Conservation (phyloP, 2,329 filamentous ascomycete species). For the Colletotrichum tofieldiae region DNA sequence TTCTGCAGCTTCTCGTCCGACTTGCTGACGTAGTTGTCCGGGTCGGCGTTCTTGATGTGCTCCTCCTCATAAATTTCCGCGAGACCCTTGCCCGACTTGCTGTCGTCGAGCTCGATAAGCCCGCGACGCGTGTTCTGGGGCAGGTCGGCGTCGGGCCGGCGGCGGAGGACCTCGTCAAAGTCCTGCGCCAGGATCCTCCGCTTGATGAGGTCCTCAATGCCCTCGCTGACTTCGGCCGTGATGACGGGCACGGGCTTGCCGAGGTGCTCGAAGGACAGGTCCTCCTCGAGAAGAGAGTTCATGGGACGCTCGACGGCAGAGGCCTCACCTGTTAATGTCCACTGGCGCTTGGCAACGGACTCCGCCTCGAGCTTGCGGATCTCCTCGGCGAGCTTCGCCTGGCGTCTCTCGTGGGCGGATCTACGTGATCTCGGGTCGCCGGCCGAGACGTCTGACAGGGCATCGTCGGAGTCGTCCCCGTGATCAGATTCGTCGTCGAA, state of each 20-base stretch:
- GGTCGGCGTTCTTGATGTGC: slow-evolving; percentile 83
- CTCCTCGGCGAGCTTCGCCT: slow-evolving; percentile 88
- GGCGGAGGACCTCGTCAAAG: slow-evolving; percentile 91
- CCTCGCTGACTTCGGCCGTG: slow-evolving; percentile 90
- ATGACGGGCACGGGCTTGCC: slow-evolving; percentile 97
- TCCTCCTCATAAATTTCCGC: slow-evolving; percentile 97
- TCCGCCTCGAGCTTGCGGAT: slow-evolving; percentile 92
- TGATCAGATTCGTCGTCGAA: slow-evolving; percentile 84
- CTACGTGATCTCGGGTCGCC: slow-evolving; percentile 80
- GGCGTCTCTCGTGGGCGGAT: slow-evolving; percentile 89
- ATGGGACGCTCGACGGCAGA: slow-evolving; percentile 84
- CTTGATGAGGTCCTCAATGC: slow-evolving; percentile 95
- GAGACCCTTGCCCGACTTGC: slow-evolving; percentile 87
- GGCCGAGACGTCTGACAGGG: slow-evolving; percentile 76
- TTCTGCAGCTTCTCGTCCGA: slow-evolving; percentile 86
- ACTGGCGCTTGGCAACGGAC: slow-evolving; percentile 90
- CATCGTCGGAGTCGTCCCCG: slow-evolving; percentile 74
- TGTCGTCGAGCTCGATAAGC: slow-evolving; percentile 86
- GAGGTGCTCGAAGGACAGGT: slow-evolving; percentile 94
- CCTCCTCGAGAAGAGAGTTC: slow-evolving; percentile 94
- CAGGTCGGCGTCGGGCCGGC: slow-evolving; percentile 81
- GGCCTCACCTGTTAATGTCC: slow-evolving; percentile 92
- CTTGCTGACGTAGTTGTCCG: slow-evolving; percentile 83
- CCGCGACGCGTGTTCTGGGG: slow-evolving; percentile 77
- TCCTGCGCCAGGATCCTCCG: slow-evolving; percentile 89